Conservation (phyloP, 306 rosid genomes). For the Cucumis hystrix region DNA sequence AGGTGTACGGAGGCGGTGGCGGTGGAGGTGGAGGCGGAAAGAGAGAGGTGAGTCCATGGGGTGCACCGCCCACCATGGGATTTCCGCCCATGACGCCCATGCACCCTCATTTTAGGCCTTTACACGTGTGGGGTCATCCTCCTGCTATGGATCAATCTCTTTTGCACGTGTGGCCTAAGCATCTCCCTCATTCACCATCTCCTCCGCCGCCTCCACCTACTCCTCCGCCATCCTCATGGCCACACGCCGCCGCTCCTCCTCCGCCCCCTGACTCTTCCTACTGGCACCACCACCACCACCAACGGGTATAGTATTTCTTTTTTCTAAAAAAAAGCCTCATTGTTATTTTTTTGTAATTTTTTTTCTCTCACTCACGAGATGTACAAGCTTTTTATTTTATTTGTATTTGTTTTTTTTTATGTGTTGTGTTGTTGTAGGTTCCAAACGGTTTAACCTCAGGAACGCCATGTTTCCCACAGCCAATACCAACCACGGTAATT, state of each 20-base stretch:
- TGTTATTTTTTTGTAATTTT: neutral
- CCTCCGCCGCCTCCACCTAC: constrained; percentile 2
- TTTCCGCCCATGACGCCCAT: constrained; percentile 41
- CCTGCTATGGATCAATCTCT: constrained; percentile 53
- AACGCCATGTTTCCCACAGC: constrained; percentile 47
- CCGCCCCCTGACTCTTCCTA: constrained; percentile 35
- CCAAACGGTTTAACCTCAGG: constrained; percentile 37
- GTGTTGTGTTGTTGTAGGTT: constrained; percentile 22
- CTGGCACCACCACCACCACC: constrained; percentile 53
- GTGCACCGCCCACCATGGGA: constrained; percentile 41
- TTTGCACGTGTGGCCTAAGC: constrained; percentile 56
- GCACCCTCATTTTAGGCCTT: constrained; percentile 53
- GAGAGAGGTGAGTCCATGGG: constrained; percentile 46
- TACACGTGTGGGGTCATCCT: constrained; percentile 98
- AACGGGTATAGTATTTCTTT: constrained; percentile 15
- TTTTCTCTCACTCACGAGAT: neutral
- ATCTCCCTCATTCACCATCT: constrained; percentile 23
- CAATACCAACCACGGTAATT: constrained; percentile 27
- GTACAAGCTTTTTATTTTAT: neutral
- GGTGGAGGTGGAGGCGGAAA: constrained; percentile 22
- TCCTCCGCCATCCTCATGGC: neutral
- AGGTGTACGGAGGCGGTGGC: constrained; percentile 24
- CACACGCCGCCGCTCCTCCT: constrained; percentile 25
- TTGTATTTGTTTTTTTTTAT: neutral
- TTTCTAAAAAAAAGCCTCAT: neutral